phyloP scores from a whole-genome alignment of 2,329 filamentous ascomycete species.

The Amauroascus niger region DNA sequence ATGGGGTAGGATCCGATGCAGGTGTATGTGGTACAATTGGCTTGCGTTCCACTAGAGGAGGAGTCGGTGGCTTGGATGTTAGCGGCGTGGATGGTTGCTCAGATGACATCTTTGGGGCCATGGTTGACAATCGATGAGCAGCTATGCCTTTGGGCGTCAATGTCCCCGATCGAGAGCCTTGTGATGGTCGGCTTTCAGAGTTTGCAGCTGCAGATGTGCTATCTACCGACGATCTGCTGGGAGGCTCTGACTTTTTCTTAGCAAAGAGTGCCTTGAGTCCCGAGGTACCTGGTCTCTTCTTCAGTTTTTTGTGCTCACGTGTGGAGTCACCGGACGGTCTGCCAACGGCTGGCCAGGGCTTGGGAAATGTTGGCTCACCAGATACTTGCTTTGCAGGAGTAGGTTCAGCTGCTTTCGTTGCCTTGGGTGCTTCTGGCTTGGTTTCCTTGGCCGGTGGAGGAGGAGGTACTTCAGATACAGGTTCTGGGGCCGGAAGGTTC shows the following conservation, averaged over 20 bases:
- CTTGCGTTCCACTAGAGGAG: conserved; percentile 12
- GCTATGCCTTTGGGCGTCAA: conserved; percentile 16
- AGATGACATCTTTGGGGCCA: conserved; percentile 31
- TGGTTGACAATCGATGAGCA: conserved; percentile 5
- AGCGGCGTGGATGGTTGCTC: conserved; percentile 5
- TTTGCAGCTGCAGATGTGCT: conserved; percentile 33
- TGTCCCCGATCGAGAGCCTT: conserved; percentile 17
- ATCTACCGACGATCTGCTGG: conserved; percentile 28
- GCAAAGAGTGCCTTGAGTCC: conserved; percentile 40
- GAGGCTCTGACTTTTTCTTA: conserved; percentile 29
- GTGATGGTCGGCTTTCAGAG: conserved; percentile 31
- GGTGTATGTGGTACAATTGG: conserved; percentile 21
- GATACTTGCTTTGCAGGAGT: conserved; percentile 18
- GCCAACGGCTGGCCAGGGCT: conserved; percentile 25
- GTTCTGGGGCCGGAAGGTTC: not conserved
- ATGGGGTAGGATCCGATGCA: conserved; percentile 17
- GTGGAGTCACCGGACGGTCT: conserved; percentile 25
- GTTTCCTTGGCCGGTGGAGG: conserved; percentile 6
- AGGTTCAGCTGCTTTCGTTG: conserved; percentile 10
- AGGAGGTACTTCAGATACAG: not conserved
- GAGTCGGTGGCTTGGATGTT: conserved; percentile 11
- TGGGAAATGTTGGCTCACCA: conserved; percentile 18
- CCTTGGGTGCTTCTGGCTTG: not conserved
- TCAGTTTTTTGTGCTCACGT: conserved; percentile 35
- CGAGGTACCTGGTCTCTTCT: conserved; percentile 35